Conservation (phyloP, 805 yeast species). For the Kurtzmaniella cleridarum region DNA sequence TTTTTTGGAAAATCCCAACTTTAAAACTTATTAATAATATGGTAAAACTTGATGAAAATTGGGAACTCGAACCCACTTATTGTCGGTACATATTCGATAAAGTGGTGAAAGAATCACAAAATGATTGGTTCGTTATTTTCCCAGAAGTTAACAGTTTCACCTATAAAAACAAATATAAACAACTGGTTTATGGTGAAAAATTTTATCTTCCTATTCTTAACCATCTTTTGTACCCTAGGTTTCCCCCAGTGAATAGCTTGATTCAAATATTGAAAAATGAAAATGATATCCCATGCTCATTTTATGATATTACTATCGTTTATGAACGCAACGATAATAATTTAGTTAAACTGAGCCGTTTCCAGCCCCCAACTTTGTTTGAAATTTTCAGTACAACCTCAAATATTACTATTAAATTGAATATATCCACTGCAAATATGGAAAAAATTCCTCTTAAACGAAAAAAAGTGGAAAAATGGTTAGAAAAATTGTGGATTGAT, state of each 20-base stretch:
- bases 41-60: slow-evolving; percentile 61
- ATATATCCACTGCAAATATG: slow-evolving; percentile 25
- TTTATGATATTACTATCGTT: slow-evolving; percentile 54
- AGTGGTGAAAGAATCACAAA: slow-evolving; percentile 29
- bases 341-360: neutral
- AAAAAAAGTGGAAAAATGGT: slow-evolving; percentile 62
- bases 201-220: slow-evolving; percentile 57
- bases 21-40: slow-evolving; percentile 42
- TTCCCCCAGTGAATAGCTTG: slow-evolving; percentile 28
- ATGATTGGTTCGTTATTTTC: slow-evolving; percentile 65
- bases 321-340: slow-evolving; percentile 22
- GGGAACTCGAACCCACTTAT: slow-evolving; percentile 45
- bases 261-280: neutral
- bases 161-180: slow-evolving; percentile 48
- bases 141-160: slow-evolving; percentile 82
- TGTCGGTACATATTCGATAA: slow-evolving; percentile 30
- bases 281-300: slow-evolving; percentile 29
- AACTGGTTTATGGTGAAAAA: slow-evolving; percentile 35
- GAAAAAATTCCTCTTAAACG: slow-evolving; percentile 48
- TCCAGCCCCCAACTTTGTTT: slow-evolving; percentile 23
- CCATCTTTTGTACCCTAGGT: slow-evolving; percentile 75
- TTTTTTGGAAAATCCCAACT: slow-evolving; percentile 57
- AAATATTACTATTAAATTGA: slow-evolving; percentile 37
- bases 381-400: slow-evolving; percentile 23
- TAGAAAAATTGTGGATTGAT: slow-evolving; percentile 66